Conservation (phyloP, 2,329 filamentous ascomycete species). For the Ophiostoma tasmaniense region DNA sequence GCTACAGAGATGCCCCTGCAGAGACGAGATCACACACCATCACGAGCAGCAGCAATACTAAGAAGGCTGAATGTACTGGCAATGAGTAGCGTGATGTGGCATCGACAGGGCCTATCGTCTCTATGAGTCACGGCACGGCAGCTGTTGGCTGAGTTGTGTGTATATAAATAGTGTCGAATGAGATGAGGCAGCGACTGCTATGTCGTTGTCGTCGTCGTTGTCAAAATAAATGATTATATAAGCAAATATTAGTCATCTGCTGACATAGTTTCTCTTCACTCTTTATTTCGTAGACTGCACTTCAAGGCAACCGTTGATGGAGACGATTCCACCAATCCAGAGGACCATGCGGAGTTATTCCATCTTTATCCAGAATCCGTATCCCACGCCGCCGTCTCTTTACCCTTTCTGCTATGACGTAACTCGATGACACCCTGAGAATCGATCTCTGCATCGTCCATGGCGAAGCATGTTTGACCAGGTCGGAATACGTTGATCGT, state of each 20-base stretch:
- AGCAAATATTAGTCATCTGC: not conserved
- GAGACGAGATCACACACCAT: not conserved
- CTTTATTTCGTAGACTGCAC: too few species aligned
- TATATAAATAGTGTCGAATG: not conserved
- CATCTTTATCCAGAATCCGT: too few species aligned
- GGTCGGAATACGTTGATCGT: not conserved
- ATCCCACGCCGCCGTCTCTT: too few species aligned
- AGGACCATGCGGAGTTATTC: not conserved
- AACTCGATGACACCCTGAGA: not conserved
- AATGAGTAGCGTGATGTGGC: conserved; percentile 13
- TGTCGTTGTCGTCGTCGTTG: not conserved
- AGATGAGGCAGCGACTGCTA: too few species aligned
- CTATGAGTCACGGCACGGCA: not conserved
- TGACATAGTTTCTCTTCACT: not conserved
- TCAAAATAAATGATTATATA: not conserved
- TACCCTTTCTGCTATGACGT: not conserved
- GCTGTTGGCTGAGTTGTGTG: not conserved
- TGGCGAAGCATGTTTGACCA: not conserved
- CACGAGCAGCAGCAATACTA: not conserved
- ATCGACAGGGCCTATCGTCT: not conserved
- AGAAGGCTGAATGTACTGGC: not conserved
- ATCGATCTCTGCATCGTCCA: not conserved
- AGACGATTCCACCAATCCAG: not conserved
- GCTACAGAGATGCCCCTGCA: not conserved
- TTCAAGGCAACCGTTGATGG: too few species aligned